Evolutionary conservation across 2,329 filamentous ascomycete genomes (phyloP).

Genomic region (Curvularia sp.): DNA sequence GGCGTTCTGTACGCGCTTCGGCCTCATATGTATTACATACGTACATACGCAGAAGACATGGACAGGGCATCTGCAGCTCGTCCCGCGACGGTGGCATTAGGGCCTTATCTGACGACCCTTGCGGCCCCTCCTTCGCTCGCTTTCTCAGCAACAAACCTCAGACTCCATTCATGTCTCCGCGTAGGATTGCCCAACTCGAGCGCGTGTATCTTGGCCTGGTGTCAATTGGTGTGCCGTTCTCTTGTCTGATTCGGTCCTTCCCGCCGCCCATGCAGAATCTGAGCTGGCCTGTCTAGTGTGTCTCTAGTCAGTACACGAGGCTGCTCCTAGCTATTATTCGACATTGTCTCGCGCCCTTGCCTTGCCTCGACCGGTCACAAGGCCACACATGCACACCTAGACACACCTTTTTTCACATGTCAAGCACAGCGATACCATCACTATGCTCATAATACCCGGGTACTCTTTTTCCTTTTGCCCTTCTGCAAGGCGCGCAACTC

Average conservation of each 20-base stretch:
- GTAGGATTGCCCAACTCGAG: conserved; percentile 19
- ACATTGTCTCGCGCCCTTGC: conserved; percentile 28
- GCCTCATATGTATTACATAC: not conserved
- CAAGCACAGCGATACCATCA: conserved; percentile 34
- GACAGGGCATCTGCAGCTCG: not conserved
- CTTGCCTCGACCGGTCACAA: conserved; percentile 32
- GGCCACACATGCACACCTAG: conserved; percentile 14
- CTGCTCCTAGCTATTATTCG: conserved; percentile 35
- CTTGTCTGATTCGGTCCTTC: conserved; percentile 43
- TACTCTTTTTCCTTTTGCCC: conserved; percentile 18
- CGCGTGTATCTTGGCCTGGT: conserved; percentile 35
- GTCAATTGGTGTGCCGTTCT: conserved; percentile 35
- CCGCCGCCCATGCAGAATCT: conserved; percentile 35
- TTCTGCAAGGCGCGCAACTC: conserved; percentile 15
- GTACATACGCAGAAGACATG: not conserved
- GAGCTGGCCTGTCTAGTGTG: conserved; percentile 21
- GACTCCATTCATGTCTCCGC: conserved; percentile 8
- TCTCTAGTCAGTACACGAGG: conserved; percentile 33
- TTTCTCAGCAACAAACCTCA: conserved; percentile 13
- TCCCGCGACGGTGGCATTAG: conserved; percentile 4
- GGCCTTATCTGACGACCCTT: not conserved
- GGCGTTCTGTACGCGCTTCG: not conserved
- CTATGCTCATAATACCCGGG: not conserved
- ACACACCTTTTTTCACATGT: conserved; percentile 33
- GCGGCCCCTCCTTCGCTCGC: conserved; percentile 11